A percentile compares a stretch with the other conserved stretches of the same genome.
These are phyloP conservation scores for Lentinula edodes DNA, from an alignment of 768 basidiomycete genomes.

Conservation along the genomic window DNA sequence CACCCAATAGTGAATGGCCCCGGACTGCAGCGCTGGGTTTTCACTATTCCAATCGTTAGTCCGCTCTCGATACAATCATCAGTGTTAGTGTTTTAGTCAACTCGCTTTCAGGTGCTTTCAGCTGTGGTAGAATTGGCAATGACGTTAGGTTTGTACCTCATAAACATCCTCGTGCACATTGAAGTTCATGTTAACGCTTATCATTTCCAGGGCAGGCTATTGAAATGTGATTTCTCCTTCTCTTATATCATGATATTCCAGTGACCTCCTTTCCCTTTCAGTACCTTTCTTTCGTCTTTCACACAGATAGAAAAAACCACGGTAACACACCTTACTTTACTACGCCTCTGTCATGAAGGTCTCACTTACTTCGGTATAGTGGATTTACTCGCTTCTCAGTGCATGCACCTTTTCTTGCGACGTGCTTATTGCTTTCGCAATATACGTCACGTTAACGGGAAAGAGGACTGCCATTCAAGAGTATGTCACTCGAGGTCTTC, in stretches of 20 bases:
- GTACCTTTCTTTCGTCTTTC: not conserved
- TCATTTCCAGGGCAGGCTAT: not conserved
- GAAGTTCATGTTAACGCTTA: not conserved
- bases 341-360: not conserved
- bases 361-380: not conserved
- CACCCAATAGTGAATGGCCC: not conserved
- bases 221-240: not conserved
- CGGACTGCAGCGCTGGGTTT: conserved; percentile 13
- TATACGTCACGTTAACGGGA: conserved; percentile 9
- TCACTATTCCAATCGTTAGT: conserved; percentile 15
- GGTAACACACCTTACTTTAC: not conserved
- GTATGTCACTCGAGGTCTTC: not conserved
- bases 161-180: not conserved
- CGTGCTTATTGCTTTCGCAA: conserved; percentile 11
- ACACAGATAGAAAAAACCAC: not conserved
- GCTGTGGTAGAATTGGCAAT: not conserved
- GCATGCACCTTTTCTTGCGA: conserved; percentile 12
- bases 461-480: conserved; percentile 9
- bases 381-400: conserved; percentile 12
- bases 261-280: not conserved
- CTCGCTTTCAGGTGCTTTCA: not conserved
- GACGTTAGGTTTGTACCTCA: not conserved
- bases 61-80: not conserved
- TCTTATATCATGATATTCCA: not conserved
- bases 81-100: not conserved